Percentiles rank a stretch among this genome's conserved stretches.
Evolutionary conservation across 129 eudicot species (phyloP).

Genomic region (carrot (Daucus carota)): DNA sequence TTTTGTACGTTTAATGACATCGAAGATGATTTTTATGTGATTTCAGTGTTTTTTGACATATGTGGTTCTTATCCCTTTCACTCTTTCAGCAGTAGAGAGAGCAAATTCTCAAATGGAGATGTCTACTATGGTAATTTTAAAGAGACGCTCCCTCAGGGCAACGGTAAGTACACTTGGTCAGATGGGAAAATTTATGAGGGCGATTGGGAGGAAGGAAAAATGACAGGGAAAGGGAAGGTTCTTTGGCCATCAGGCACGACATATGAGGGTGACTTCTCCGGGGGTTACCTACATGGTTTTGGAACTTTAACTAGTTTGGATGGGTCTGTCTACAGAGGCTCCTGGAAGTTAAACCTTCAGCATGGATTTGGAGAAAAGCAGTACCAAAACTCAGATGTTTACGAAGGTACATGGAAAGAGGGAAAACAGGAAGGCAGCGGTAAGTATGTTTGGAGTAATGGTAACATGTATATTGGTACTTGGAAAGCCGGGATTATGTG

Average conservation of each 20-base stretch:
- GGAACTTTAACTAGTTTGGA: conserved; percentile 61
- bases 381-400: conserved; percentile 70
- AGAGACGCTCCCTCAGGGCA: conserved; percentile 69
- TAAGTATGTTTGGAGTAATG: conserved; percentile 74
- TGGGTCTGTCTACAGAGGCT: conserved; percentile 58
- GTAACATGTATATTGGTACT: conserved; percentile 66
- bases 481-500: conserved; percentile 85
- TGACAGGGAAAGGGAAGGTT: conserved; percentile 74
- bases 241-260: conserved; percentile 72
- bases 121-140: conserved; percentile 56
- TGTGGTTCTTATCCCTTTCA: not conserved
- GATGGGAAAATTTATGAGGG: conserved; percentile 75
- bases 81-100: conserved; percentile 27
- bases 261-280: conserved; percentile 85
- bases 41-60: not conserved
- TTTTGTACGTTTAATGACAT: not conserved
- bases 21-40: not conserved
- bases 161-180: conserved; percentile 73
- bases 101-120: conserved; percentile 56
- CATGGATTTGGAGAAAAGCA: conserved; percentile 84
- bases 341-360: conserved; percentile 77
- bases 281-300: conserved; percentile 78
- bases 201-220: conserved; percentile 75
- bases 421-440: conserved; percentile 96
- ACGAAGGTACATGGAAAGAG: conserved; percentile 97